Evolutionary conservation across 2,329 filamentous ascomycete genomes (phyloP).

Genomic region (Aspergillus amoenus): DNA sequence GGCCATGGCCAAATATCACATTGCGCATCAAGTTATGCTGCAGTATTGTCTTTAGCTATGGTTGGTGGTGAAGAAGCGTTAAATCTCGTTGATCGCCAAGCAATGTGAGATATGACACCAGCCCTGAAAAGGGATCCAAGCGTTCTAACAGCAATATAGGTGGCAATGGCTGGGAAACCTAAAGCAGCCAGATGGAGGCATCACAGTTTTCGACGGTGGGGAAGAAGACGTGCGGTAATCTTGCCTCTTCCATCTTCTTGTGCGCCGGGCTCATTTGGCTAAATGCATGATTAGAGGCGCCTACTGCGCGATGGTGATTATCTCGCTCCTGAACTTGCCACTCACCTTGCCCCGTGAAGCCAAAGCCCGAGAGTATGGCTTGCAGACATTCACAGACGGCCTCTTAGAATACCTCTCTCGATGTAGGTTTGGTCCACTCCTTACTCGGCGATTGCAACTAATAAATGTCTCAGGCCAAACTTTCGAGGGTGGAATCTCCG

Average conservation of each 20-base stretch:
- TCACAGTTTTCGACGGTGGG: conserved; percentile 79
- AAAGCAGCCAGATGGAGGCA: conserved; percentile 87
- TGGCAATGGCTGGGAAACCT: conserved; percentile 87
- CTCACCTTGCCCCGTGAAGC: conserved; percentile 73
- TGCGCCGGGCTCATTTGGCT: conserved; percentile 17
- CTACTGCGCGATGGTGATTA: conserved; percentile 84
- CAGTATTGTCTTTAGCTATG: conserved; percentile 73
- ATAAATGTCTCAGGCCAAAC: conserved; percentile 67
- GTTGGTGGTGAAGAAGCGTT: conserved; percentile 75
- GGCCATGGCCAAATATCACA: conserved; percentile 90
- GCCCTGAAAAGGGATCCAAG: neutral
- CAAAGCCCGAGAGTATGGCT: conserved; percentile 63
- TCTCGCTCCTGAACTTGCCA: conserved; percentile 80
- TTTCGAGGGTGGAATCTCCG: conserved; percentile 90
- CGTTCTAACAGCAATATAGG: conserved; percentile 33
- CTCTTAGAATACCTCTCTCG: conserved; percentile 76
- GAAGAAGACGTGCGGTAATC: conserved; percentile 86
- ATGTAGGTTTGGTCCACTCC: conserved; percentile 58
- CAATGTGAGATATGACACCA: conserved; percentile 56
- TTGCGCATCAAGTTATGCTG: conserved; percentile 84
- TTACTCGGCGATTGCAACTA: conserved; percentile 4
- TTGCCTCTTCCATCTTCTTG: conserved; percentile 12
- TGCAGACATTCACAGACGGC: conserved; percentile 66
- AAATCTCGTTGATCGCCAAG: conserved; percentile 73
- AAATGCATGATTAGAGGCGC: conserved; percentile 63